phyloP scores from a whole-genome alignment of 2,329 filamentous ascomycete genomes.

The Pyricularia sp. region DNA sequence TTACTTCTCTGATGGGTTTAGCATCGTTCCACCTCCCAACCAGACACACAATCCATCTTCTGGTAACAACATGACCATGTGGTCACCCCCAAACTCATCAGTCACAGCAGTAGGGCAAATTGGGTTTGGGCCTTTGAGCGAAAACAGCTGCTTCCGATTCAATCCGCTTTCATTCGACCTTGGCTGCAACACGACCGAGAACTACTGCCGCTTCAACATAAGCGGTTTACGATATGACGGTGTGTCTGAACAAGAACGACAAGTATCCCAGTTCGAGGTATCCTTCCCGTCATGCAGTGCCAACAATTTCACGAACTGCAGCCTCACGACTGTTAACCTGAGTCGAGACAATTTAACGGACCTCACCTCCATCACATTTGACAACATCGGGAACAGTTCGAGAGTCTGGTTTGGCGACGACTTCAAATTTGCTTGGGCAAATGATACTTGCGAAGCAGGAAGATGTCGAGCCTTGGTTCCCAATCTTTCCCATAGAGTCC shows the following conservation, averaged over 20 bases:
- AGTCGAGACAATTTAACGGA: conserved; percentile 15
- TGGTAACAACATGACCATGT: conserved; percentile 9
- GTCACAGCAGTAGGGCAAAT: conserved; percentile 13
- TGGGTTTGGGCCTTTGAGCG: conserved; percentile 10
- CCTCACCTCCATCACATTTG: conserved; percentile 24
- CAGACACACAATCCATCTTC: conserved; percentile 11
- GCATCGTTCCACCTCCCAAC: conserved; percentile 15
- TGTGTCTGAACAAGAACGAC: conserved; percentile 6
- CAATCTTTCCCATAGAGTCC: conserved; percentile 8
- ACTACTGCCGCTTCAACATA: conserved; percentile 22
- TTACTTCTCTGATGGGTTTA: conserved; percentile 22
- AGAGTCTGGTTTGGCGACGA: conserved; percentile 32
- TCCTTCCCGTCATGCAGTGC: not conserved
- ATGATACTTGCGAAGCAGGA: conserved; percentile 25
- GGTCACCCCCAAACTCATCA: not conserved
- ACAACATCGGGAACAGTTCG: conserved; percentile 21
- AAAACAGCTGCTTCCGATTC: conserved; percentile 20
- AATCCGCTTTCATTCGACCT: conserved; percentile 22
- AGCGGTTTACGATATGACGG: conserved; percentile 15
- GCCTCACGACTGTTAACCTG: conserved; percentile 14
- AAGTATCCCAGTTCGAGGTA: conserved; percentile 8
- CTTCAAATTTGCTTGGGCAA: conserved; percentile 27
- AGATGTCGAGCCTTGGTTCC: conserved; percentile 22
- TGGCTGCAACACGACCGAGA: conserved; percentile 22
- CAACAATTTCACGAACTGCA: conserved; percentile 13